Evolutionary conservation across 495 filamentous ascomycete species (phyloP).

Genomic region (Xylaria telfairii): DNA sequence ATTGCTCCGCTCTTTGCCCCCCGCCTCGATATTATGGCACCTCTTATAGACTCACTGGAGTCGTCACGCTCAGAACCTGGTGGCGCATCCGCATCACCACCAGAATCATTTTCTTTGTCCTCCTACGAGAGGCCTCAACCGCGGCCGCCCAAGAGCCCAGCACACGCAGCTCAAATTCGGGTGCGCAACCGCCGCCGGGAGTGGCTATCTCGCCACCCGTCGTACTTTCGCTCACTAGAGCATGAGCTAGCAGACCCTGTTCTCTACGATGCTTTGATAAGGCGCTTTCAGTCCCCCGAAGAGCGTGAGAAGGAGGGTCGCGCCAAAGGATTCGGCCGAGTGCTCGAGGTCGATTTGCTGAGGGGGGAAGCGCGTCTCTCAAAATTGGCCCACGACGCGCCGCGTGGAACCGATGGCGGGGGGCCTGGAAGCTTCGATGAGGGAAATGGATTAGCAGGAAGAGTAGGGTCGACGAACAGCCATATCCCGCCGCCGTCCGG

Average conservation of each 20-base stretch:
- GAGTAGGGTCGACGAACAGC: background rate
- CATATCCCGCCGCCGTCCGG: background rate
- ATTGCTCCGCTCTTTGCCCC: background rate
- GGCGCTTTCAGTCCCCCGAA: conserved; percentile 73
- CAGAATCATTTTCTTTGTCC: background rate
- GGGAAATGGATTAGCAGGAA: background rate
- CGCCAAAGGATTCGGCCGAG: conserved; percentile 73
- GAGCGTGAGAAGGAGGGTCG: conserved; percentile 77
- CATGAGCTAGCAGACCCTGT: conserved; percentile 68
- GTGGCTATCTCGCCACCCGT: conserved; percentile 48
- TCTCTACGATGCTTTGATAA: conserved; percentile 79
- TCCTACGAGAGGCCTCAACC: conserved; percentile 43
- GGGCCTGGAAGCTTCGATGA: background rate
- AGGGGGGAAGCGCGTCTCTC: conserved; percentile 77
- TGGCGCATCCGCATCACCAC: background rate
- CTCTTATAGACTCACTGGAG: conserved; percentile 15
- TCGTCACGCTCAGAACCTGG: background rate
- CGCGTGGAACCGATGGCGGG: background rate
- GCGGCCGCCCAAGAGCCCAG: conserved; percentile 43
- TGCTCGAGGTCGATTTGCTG: conserved; percentile 72
- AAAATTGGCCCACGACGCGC: conserved; percentile 2
- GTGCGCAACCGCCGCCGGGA: conserved; percentile 52
- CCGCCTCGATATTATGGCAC: conserved; percentile 2
- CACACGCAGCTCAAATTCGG: conserved; percentile 42
- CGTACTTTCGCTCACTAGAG: conserved; percentile 47